Evolutionary conservation across 805 yeast species (phyloP).

Genomic region (Yarrowia porcina): DNA sequence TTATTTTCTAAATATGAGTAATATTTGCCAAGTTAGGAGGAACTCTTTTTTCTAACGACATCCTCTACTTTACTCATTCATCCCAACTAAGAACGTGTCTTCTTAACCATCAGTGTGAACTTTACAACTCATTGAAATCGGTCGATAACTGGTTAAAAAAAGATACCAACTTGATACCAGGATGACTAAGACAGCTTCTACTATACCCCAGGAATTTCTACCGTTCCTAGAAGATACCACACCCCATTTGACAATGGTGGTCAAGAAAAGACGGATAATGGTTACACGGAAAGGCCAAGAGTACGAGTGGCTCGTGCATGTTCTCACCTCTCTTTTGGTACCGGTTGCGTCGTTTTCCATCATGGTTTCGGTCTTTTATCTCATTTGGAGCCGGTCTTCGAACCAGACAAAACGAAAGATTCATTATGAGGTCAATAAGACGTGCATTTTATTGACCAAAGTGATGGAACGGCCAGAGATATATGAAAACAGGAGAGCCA

Average conservation of each 20-base stretch:
- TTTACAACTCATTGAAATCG: too few relatives aligned
- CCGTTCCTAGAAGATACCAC: background rate
- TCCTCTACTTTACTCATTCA: too few relatives aligned
- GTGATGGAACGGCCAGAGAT: constrained; percentile 4
- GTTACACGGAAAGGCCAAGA: background rate
- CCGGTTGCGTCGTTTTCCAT: background rate
- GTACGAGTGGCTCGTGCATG: background rate
- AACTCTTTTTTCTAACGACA: too few relatives aligned
- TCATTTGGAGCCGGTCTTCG: background rate
- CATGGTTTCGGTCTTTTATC: background rate
- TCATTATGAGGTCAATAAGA: background rate
- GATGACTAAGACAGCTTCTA: background rate
- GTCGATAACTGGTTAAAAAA: too few relatives aligned
- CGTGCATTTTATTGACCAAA: background rate
- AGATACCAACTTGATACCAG: background rate
- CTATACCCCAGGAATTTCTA: background rate
- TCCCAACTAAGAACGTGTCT: background rate
- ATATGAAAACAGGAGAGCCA: background rate
- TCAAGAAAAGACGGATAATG: background rate
- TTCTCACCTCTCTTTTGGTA: background rate
- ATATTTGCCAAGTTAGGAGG: too few relatives aligned
- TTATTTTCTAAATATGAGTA: too few relatives aligned
- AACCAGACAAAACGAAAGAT: background rate
- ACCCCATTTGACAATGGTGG: background rate
- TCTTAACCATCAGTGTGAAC: background rate